Evolutionary conservation across 2,329 filamentous ascomycete species (phyloP), one percentile per base, ranked within the genome.

Genomic region (Tolypocladium paradoxum): DNA sequence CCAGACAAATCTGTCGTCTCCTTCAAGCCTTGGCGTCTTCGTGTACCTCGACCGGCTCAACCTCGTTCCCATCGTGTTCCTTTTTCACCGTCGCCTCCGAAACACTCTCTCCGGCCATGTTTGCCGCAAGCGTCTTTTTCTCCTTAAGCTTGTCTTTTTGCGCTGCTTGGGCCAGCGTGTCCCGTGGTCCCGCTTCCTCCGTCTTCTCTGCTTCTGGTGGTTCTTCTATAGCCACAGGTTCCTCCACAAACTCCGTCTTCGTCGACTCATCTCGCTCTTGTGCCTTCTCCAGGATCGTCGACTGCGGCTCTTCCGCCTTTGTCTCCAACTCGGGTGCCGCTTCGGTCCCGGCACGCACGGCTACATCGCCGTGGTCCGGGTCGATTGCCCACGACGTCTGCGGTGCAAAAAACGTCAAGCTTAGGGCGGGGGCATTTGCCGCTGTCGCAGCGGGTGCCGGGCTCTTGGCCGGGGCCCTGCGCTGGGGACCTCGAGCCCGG

Each of bases 401-500:
- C 1, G 77, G 70, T 29, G 68, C 62, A 0, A 74, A 76, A 55
- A 82, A 75, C 20, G 68, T 71, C 46, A 82, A 64, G 3, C 67
- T 64, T n/a, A 70, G 66, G 14, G 63, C 61, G n/a, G 64, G 47
- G 4, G 62, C 53, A 48, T 61, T 60, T 8, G 56, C 48, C 35
- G 64, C 60, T 8, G 64, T 61, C 6, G 55, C 64, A 36, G 62
- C 67, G 34, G 66, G 73, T 2, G 68, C 71, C 27, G 75, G 67
- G 56, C 71, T 73, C 70, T 73, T 78, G 12, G 78, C 74, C 33
- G 83, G 81, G 27, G 87, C 82, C 64, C 90, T 80, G 59, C 90
- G 81, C 60, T 90, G 84, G 18, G 93, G 93, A 12, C 93, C 93
- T 58, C 89, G 85, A 24, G 93, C 93, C 59, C 93, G 81, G 27